Evolutionary conservation across 2,329 filamentous ascomycete species (phyloP).

Genomic region (Epichloe baconii): DNA sequence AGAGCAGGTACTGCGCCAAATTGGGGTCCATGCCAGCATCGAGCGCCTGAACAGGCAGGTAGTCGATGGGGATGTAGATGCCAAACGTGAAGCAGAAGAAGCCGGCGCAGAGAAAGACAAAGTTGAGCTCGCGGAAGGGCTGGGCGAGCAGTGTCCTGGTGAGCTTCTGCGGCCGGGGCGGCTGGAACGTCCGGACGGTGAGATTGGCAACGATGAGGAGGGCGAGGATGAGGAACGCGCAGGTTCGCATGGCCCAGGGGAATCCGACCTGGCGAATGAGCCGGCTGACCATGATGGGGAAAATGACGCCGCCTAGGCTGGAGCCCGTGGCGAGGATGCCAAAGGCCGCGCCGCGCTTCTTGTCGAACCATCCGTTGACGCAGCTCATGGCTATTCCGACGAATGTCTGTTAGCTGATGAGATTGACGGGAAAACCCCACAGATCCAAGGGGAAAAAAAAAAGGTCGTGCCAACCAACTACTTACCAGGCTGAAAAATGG

Average conservation of each 20-base stretch:
- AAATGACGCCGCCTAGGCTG: slow-evolving; percentile 19
- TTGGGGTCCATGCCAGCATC: slow-evolving; percentile 11
- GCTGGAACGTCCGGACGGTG: slow-evolving; percentile 11
- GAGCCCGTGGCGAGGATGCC: slow-evolving; percentile 16
- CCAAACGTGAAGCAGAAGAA: slow-evolving; percentile 19
- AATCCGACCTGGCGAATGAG: slow-evolving; percentile 19
- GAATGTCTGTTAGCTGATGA: background rate
- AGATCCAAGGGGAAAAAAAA: background rate
- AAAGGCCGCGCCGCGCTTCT: slow-evolving; percentile 12
- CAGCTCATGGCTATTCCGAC: slow-evolving; percentile 9
- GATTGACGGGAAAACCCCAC: no score
- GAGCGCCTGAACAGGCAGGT: slow-evolving; percentile 12
- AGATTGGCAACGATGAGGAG: slow-evolving; percentile 19
- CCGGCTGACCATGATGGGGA: slow-evolving; percentile 20
- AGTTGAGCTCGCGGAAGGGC: slow-evolving; percentile 17
- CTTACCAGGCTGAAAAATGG: slow-evolving; percentile 15
- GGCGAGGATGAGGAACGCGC: slow-evolving; percentile 13
- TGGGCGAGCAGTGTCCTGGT: slow-evolving; percentile 12
- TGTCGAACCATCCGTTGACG: slow-evolving; percentile 14
- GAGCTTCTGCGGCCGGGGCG: slow-evolving; percentile 9
- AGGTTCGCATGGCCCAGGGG: slow-evolving; percentile 19
- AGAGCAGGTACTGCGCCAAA: slow-evolving; percentile 21
- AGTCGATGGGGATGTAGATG: slow-evolving; percentile 21
- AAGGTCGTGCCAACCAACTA: background rate
- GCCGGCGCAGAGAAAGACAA: slow-evolving; percentile 14